Evolutionary conservation across 2,329 filamentous ascomycete species (phyloP), one percentile per base, ranked within the genome.

Genomic region (Nigrospora oryzae): DNA sequence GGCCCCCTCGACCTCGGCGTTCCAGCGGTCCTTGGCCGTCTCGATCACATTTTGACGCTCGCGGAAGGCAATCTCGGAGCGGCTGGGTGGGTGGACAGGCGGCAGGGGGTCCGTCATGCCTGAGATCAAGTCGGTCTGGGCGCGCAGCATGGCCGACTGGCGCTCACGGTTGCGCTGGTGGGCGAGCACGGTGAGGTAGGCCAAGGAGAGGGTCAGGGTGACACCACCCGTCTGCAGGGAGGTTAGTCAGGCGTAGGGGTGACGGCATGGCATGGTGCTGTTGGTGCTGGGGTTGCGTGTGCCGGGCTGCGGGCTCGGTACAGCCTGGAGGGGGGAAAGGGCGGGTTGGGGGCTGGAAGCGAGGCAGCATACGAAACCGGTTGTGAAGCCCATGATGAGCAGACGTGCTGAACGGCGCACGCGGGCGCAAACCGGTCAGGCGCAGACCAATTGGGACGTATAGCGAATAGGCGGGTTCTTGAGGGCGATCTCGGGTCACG

Each of bases 11-110:
- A 91, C 64, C 63, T 91, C 86, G 42, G 74, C 64, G 62, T 93
- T 91, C 86, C 86, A 91, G 48, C 78, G 71, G 56, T 86, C 83
- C 69, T 91, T 91, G 55, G 83, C 73, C 33, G 78, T 69, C 59
- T 89, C 84, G 44, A 81, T 60, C 41, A 86, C 67, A 40, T 73
- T 71, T 28, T 74, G 71, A 49, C 75, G 69, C 53, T 77, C 69
- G 42, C 74, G 64, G 34, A 70, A 67, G 39, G 73, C 70, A 35
- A 70, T 61, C 56, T 78, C 73, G 37, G 71, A 66, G 38, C 75
- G 67, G 11, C 71, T 71, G 11, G 71, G 74, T 3, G 69, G 71
- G 11, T 72, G 68, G 10, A 66, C 66, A 11, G 68, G 64, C 17
- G 67, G 67, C 16, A 56, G 48, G 32, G 74, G 68, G 52, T 75